Base-by-base conservation (phyloP, 176 grass and related monocot species). In the Carex myosuroides region DNA sequence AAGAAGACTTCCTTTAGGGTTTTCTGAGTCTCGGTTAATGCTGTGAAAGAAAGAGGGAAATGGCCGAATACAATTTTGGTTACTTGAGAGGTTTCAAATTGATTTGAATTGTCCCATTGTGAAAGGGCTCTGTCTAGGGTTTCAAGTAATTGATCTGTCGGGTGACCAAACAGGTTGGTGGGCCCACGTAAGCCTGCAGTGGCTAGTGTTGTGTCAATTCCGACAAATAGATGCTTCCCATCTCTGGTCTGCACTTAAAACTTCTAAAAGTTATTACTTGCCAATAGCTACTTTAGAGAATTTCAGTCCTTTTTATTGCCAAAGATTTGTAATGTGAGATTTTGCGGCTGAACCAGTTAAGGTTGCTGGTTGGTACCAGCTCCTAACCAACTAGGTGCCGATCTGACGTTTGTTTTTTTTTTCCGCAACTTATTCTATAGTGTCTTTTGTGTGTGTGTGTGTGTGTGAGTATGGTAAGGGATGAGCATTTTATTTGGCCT, bases 131-230 rank as follows among this genome's bases (percentile, higher is more conserved):
- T 85, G 41, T 98, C 88, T 70, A 98, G 37, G 72, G 92, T 84
- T 73, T 80, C 79, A 70, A 98, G 77, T 60, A 90, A 87, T 81
- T 93, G 70, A 29, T 98, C 91, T 44, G 91, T 98, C 70, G 91
- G 96, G 91, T 95, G 96, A 1, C 96, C 92, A 90, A 98, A 98
- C 84, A 98, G 39, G 87, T 95, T 98, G 55, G 91, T 98, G 8
- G 96, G 96, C 50, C 96, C 96, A 87, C 86, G 87, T 55, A 95
- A 88, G 70, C 96, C 89, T 46, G 66, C 59, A 50, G 60, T 66
- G 78, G 91, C 91, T 91, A 93, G 89, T 87, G 96, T 85, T 55
- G 88, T 93, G 84, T 95, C 96, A 89, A 98, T 90, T 16, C 93
- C 96, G 87, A 98, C 93, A 88, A 98, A 98, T 50, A 95, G 80